A percentile compares a stretch with the other conserved stretches of the same genome.
Conservation (phyloP, 78 protist species). For the slime mould (Dictyostelium discoideum) region dicty_2.7 NC_007090.3:3731001-3731500, state of each 20-base stretch:
- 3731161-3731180: neutral
- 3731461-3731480: slow-evolving; percentile 65
- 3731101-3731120: neutral
- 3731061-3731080: slow-evolving; percentile 10
- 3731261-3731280: slow-evolving; percentile 26
- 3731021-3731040: slow-evolving; percentile 4
- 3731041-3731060: slow-evolving; percentile 57
- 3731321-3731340: slow-evolving; percentile 52
- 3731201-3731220: slow-evolving; percentile 43
- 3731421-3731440: slow-evolving; percentile 7
- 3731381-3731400: slow-evolving; percentile 65
- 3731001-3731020: neutral
- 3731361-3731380: slow-evolving; percentile 62
- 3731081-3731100: neutral
- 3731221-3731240: slow-evolving; percentile 48
- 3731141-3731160: slow-evolving; percentile 6
- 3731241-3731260: neutral
- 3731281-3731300: slow-evolving; percentile 62
- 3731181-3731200: neutral
- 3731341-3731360: slow-evolving; percentile 68
- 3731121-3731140: slow-evolving; percentile 5
- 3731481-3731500: slow-evolving; percentile 64
- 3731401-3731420: slow-evolving; percentile 40
- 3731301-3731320: slow-evolving; percentile 17
- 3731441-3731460: slow-evolving; percentile 25